Percentiles rank a stretch among this genome's conserved stretches.
phyloP scores from a whole-genome alignment of 805 yeast species.

The Sugiyamaella chiloensis region DNA sequence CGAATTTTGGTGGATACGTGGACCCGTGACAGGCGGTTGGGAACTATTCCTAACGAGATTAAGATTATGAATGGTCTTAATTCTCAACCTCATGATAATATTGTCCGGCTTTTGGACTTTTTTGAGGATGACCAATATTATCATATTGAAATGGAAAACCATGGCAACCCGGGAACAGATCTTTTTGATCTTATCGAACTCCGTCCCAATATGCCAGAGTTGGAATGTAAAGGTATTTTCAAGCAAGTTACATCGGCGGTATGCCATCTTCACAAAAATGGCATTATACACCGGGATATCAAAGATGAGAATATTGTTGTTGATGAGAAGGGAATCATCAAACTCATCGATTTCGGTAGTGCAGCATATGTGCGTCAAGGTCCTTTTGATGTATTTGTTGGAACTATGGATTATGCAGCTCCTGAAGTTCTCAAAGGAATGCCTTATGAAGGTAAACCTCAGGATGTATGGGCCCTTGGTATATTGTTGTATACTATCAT shows the following conservation, averaged over 20 bases:
- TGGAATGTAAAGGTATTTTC: constrained; percentile 74
- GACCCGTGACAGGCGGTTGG: constrained; percentile 88
- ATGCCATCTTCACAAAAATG: constrained; percentile 75
- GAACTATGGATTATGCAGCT: constrained; percentile 96
- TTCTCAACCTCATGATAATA: constrained; percentile 74
- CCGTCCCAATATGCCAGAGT: constrained; percentile 73
- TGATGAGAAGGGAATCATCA: constrained; percentile 69
- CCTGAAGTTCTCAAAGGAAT: constrained; percentile 92
- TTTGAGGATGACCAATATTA: constrained; percentile 90
- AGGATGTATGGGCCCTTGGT: constrained; percentile 97
- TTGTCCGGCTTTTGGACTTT: constrained; percentile 80
- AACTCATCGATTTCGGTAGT: constrained; percentile 91
- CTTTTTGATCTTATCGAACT: constrained; percentile 89
- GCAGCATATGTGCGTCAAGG: constrained; percentile 90
- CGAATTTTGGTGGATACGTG: constrained; percentile 94
- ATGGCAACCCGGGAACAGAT: constrained; percentile 88
- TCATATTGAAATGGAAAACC: constrained; percentile 87
- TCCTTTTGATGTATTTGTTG: constrained; percentile 96
- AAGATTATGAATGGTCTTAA: constrained; percentile 80
- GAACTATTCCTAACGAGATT: constrained; percentile 95
- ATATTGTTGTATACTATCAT: constrained; percentile 83
- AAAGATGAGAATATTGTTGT: constrained; percentile 93
- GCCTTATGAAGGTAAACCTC: constrained; percentile 88
- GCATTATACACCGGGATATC: constrained; percentile 90
- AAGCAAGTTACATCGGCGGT: constrained; percentile 77